Conservation (phyloP, 768 basidiomycete genomes). For the Russula sp. region DNA sequence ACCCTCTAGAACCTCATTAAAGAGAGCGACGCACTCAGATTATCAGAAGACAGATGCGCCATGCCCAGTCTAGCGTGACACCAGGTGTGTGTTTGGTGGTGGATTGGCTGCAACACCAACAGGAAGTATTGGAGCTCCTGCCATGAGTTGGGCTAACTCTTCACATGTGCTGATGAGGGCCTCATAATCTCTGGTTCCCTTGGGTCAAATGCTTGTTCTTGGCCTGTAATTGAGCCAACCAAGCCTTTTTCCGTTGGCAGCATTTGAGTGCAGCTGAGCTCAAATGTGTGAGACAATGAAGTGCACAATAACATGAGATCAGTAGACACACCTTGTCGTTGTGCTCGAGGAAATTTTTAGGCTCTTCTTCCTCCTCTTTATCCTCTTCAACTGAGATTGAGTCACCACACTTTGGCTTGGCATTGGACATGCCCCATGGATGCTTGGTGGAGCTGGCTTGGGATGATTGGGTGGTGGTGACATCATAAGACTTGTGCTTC, state of each 20-base stretch:
- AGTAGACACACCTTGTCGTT: conserved; percentile 82
- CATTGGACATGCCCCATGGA: conserved; percentile 28
- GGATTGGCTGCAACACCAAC: conserved; percentile 5
- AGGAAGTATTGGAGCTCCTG: conserved; percentile 25
- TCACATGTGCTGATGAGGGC: conserved; percentile 85
- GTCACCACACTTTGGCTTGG: conserved; percentile 24
- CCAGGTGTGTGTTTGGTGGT: conserved; percentile 13
- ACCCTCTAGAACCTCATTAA: too few relatives aligned
- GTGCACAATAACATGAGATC: conserved; percentile 7
- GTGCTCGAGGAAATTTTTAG: conserved; percentile 92
- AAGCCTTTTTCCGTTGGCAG: conserved; percentile 98
- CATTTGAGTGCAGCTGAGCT: conserved; percentile 92
- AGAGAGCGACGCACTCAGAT: too few relatives aligned
- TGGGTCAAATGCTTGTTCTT: conserved; percentile 89
- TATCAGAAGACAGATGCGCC: too few relatives aligned
- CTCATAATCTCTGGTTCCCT: conserved; percentile 89
- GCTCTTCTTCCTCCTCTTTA: conserved; percentile 33
- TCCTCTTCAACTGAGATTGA: conserved; percentile 26
- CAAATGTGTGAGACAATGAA: conserved; percentile 3
- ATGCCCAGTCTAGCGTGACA: too few relatives aligned
- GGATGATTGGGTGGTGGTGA: conserved; percentile 17
- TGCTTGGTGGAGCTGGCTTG: conserved; percentile 29
- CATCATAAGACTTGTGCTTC: conserved; percentile 63
- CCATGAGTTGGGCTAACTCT: conserved; percentile 78
- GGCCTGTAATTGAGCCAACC: conserved; percentile 86